These are phyloP conservation scores for Podospora bellae-mahoneyi DNA, from an alignment of 495 filamentous ascomycete species.

Conservation along the genomic window DNA sequence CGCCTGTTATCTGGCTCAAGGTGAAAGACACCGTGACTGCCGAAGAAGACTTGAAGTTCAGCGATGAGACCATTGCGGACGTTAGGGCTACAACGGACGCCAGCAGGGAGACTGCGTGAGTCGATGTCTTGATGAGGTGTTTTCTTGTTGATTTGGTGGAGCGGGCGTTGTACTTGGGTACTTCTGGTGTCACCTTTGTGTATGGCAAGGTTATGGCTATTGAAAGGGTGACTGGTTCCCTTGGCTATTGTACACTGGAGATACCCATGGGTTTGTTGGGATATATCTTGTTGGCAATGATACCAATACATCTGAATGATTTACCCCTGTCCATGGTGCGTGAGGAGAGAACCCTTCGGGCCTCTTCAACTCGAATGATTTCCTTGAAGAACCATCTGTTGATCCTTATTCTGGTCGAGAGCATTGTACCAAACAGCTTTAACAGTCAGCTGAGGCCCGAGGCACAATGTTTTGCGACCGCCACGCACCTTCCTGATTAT, in stretches of 20 bases:
- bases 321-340: too few species aligned
- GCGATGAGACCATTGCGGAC: slow-evolving; percentile 72
- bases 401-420: too few species aligned
- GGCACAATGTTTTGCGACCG: too few species aligned
- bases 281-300: background rate
- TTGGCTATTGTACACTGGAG: too few species aligned
- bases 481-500: background rate
- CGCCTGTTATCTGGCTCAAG: slow-evolving; percentile 73
- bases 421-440: too few species aligned
- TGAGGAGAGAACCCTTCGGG: too few species aligned
- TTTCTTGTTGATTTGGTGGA: background rate
- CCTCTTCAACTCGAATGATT: too few species aligned
- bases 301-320: too few species aligned
- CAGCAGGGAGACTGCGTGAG: background rate
- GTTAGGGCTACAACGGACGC: slow-evolving; percentile 36
- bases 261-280: background rate
- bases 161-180: background rate
- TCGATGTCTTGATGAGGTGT: background rate
- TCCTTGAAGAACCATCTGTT: too few species aligned
- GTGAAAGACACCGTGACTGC: slow-evolving; percentile 69
- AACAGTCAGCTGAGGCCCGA: too few species aligned
- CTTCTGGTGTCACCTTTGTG: background rate
- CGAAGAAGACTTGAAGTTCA: slow-evolving; percentile 78
- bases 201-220: background rate
- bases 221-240: background rate